Evolutionary conservation across 2,329 filamentous ascomycete species (phyloP).

Genomic region (Pseudogymnoascus sp.): DNA sequence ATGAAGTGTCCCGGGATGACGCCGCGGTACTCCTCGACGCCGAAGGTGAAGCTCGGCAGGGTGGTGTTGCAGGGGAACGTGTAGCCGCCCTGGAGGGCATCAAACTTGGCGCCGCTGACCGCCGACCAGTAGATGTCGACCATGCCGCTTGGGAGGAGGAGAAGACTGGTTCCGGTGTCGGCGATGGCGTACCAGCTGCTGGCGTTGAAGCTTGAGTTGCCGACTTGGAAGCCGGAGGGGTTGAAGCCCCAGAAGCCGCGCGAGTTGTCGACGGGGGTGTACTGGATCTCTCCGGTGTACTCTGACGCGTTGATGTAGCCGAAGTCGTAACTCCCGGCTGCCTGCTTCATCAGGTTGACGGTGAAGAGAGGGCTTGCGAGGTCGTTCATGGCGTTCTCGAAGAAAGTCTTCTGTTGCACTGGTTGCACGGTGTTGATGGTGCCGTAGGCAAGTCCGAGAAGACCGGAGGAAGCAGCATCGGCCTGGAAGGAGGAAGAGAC

Average conservation of each 20-base stretch:
- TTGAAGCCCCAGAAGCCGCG: constrained; percentile 49
- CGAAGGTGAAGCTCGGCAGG: constrained; percentile 29
- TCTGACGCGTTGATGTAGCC: constrained; percentile 45
- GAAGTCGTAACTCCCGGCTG: constrained; percentile 43
- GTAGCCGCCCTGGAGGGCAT: constrained; percentile 24
- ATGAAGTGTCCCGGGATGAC: constrained; percentile 29
- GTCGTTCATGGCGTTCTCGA: constrained; percentile 14
- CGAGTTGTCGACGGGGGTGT: constrained; percentile 39
- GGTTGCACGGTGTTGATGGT: constrained; percentile 16
- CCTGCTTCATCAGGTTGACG: constrained; percentile 40
- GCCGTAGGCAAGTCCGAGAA: constrained; percentile 50
- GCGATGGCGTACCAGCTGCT: constrained; percentile 24
- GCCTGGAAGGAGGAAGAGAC: constrained; percentile 20
- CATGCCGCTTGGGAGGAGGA: constrained; percentile 27
- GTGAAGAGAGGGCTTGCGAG: constrained; percentile 42
- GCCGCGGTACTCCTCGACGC: constrained; percentile 24
- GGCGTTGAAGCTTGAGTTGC: constrained; percentile 39
- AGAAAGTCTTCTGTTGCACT: constrained; percentile 15
- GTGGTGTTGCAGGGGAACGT: constrained; percentile 27
- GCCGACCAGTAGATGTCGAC: constrained; percentile 29
- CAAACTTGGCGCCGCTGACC: constrained; percentile 26
- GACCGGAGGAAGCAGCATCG: constrained; percentile 39
- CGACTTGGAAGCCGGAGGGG: constrained; percentile 40
- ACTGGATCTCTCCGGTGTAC: constrained; percentile 46
- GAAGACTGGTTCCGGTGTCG: constrained; percentile 34